Percentiles rank a stretch among this genome's conserved stretches.
phyloP scores from a whole-genome alignment of 1,284 basidiomycete species.

The Moesziomyces sp. region DNA sequence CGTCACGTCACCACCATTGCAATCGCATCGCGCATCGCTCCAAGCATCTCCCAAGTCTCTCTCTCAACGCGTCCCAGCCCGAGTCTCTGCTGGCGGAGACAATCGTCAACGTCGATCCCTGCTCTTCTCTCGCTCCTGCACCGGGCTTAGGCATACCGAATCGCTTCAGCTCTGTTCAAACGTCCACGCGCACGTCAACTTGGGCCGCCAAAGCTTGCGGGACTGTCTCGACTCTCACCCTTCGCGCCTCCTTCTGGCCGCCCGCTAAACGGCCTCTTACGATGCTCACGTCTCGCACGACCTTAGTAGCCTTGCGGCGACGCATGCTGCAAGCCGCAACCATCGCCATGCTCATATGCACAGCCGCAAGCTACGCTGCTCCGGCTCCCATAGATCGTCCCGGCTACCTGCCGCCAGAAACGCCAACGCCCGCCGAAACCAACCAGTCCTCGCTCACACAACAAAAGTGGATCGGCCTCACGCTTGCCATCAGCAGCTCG shows the following conservation, averaged over 20 bases:
- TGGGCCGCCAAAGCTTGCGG: too few species aligned
- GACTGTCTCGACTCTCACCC: too few species aligned
- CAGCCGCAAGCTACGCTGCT: conserved; percentile 14
- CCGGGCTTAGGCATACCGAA: too few species aligned
- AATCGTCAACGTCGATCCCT: background rate
- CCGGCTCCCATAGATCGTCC: conserved; percentile 37
- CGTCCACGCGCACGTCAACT: too few species aligned
- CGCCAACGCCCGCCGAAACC: conserved; percentile 31
- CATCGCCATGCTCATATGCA: conserved; percentile 27
- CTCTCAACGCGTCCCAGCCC: background rate
- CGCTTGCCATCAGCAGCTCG: conserved; percentile 64
- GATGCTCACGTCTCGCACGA: conserved; percentile 6
- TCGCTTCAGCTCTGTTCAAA: too few species aligned
- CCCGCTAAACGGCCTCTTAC: background rate
- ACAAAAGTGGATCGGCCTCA: conserved; percentile 67
- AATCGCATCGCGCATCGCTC: background rate
- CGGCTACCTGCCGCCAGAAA: conserved; percentile 39
- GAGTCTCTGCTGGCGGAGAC: conserved; percentile 31
- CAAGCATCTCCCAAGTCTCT: background rate
- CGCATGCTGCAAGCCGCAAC: conserved; percentile 25
- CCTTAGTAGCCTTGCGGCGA: conserved; percentile 10
- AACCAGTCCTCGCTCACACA: conserved; percentile 51
- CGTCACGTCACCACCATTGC: background rate
- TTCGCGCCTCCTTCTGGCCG: too few species aligned
- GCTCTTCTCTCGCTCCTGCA: background rate